These are phyloP conservation scores for Garcia nutans DNA, from an alignment of 345 rosid genomes.

Conservation along the genomic window DNA sequence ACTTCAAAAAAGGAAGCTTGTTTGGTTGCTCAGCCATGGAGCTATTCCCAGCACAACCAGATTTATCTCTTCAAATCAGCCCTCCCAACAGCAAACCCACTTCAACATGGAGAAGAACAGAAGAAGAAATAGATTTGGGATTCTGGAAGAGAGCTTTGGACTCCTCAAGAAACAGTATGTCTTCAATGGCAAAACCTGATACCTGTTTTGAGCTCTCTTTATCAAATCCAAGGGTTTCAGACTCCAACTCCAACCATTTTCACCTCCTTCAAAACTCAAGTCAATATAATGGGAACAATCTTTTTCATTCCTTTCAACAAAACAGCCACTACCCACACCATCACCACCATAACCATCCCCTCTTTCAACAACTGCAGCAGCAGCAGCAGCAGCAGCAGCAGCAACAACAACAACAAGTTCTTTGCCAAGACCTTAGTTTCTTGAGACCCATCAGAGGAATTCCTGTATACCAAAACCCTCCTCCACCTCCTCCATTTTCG, in stretches of 20 bases:
- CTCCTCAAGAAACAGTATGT: conserved; percentile 47
- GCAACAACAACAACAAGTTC: conserved; percentile 27
- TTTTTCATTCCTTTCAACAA: conserved; percentile 41
- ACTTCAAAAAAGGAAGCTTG: neutral
- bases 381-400: conserved; percentile 29
- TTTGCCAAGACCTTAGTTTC: conserved; percentile 62
- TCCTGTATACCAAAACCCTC: conserved; percentile 69
- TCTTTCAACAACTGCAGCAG: conserved; percentile 23
- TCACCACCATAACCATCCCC: conserved; percentile 31
- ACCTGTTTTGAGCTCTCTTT: conserved; percentile 57
- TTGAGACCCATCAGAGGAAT: conserved; percentile 88
- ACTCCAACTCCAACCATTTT: conserved; percentile 38
- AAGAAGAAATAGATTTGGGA: conserved; percentile 52
- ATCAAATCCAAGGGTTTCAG: conserved; percentile 53
- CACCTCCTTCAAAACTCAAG: conserved; percentile 31
- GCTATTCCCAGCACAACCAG: conserved; percentile 82
- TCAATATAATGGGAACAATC: conserved; percentile 32
- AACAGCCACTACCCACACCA: conserved; percentile 24
- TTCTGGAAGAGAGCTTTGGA: conserved; percentile 62
- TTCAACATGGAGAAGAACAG: conserved; percentile 59
- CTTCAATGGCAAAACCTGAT: conserved; percentile 52
- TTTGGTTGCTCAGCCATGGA: conserved; percentile 44
- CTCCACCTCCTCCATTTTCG: conserved; percentile 44
- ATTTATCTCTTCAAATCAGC: conserved; percentile 65
- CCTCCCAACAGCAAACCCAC: conserved; percentile 69